A percentile compares a stretch with the other conserved stretches of the same genome.
Conservation (phyloP, 805 yeast genomes). For the Teunomyces panamensis region DNA sequence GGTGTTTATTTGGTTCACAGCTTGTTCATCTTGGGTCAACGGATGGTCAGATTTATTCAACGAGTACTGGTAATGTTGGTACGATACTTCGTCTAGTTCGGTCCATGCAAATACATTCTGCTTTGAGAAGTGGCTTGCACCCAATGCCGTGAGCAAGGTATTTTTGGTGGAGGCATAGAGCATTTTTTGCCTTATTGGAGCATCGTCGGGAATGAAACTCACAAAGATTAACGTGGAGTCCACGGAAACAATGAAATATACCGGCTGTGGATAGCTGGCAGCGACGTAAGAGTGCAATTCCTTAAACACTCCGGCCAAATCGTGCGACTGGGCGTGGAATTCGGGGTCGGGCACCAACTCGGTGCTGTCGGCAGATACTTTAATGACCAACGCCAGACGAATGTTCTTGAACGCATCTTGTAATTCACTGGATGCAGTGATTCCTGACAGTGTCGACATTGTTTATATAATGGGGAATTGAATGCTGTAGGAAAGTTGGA, state of each 20-base stretch:
- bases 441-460: conserved; percentile 47
- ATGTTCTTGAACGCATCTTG: conserved; percentile 40
- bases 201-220: conserved; percentile 82
- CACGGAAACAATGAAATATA: conserved; percentile 27
- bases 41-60: conserved; percentile 34
- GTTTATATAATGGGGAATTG: no score
- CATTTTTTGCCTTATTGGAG: conserved; percentile 85
- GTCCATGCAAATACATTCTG: conserved; percentile 47
- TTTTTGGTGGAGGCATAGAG: conserved; percentile 88
- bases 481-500: no score
- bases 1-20: conserved; percentile 42
- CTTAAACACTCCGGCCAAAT: conserved; percentile 16
- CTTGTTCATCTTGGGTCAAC: conserved; percentile 58
- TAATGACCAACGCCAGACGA: conserved; percentile 26
- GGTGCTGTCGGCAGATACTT: conserved; percentile 32
- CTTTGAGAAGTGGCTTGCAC: conserved; percentile 53
- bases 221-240: conserved; percentile 47
- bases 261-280: conserved; percentile 32
- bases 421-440: conserved; percentile 40
- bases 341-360: conserved; percentile 28
- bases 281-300: conserved; percentile 20
- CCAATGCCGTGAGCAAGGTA: conserved; percentile 71
- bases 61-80: conserved; percentile 39
- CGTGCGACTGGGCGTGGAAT: conserved; percentile 9
- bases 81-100: conserved; percentile 51